Base-by-base conservation (phyloP, 2,329 filamentous ascomycete species). In the Colletotrichum tabaci region DNA sequence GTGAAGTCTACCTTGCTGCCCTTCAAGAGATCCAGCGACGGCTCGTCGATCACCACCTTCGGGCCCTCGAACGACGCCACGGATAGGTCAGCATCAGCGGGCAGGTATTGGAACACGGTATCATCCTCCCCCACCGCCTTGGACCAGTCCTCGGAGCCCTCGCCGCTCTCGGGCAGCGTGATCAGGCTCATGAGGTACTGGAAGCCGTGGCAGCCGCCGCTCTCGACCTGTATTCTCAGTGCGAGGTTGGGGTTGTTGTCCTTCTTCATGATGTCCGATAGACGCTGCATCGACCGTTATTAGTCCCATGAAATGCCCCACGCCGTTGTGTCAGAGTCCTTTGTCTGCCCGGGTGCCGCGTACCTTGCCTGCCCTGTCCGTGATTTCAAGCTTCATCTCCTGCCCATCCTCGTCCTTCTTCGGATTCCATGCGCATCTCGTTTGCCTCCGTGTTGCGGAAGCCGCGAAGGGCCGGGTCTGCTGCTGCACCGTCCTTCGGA, bases 1-100 rank as follows among this genome's bases (percentile, higher is more conserved):
- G 95, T 98, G 79, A 95, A 99, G 80, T 99, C 96, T 47, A 99
- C 92, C 80, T 95, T 98, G 84, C 95, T 98, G 12, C 96, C 96
- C 79, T 94, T 95, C 69, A 99, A 83, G 64, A 99, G 83, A 75
- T 98, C 95, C 71, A 99, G 83, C 62, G 95, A 98, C 3, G 94
- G 90, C 75, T 92, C 90, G 79, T 99, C 96, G 79, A 99, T 90
- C 26, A 98, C 92, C 12, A 99, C 90, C 81, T 94, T 96, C n/a
- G 96, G 86, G 2, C 79, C 80, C 0, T 79, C 77, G 23, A 83
- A 75, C 13, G 80, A 78, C 13, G 75, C 63, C 2, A 73, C 68
- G 5, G 74, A 71, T 0, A 76, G 21, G 9, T 61, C 50, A 21
- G 82, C 86, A 7, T 84, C 84, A 38, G 88, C 88, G 15, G 85